Evolutionary conservation across 2,329 filamentous ascomycete species (phyloP).

Genomic region (Diaporthe batatas): DNA sequence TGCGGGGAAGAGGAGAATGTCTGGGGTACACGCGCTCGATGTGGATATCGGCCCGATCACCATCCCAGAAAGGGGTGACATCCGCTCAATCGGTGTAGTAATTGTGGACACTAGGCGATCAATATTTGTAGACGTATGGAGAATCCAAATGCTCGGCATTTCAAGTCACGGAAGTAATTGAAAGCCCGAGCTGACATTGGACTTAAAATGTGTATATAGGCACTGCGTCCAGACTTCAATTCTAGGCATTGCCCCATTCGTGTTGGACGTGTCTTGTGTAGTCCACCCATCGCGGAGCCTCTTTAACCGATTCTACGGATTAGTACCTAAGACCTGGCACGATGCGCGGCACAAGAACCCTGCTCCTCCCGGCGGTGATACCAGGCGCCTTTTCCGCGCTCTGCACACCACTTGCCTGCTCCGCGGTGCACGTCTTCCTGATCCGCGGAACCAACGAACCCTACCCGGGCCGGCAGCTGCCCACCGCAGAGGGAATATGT

Average conservation of each 20-base stretch:
- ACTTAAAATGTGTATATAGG: background rate
- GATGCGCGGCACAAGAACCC: background rate
- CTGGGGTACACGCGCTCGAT: slow-evolving; percentile 2
- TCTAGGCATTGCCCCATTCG: background rate
- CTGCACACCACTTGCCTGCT: slow-evolving; percentile 14
- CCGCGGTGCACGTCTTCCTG: slow-evolving; percentile 38
- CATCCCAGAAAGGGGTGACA: slow-evolving; percentile 19
- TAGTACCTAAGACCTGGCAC: background rate
- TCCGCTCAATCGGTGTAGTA: slow-evolving; percentile 17
- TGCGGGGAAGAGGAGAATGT: slow-evolving; percentile 21
- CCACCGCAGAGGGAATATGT: slow-evolving; percentile 28
- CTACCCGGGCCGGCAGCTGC: slow-evolving; percentile 38
- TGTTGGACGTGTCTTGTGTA: background rate
- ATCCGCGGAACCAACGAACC: slow-evolving; percentile 36
- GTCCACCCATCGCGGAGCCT: background rate
- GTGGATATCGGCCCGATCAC: slow-evolving; percentile 13
- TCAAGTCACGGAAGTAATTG: slow-evolving; percentile 11
- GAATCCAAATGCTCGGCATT: slow-evolving; percentile 8
- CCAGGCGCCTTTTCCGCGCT: slow-evolving; percentile 19
- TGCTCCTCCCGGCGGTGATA: slow-evolving; percentile 7
- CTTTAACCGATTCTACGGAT: background rate
- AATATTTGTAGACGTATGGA: slow-evolving; percentile 21
- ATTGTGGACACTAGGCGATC: slow-evolving; percentile 17
- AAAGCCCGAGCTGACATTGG: background rate
- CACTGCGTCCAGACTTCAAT: background rate